A percentile compares a stretch with the other conserved stretches of the same genome.
Conservation (phyloP, 495 filamentous ascomycete species). For the Aspergillus affinis region DNA sequence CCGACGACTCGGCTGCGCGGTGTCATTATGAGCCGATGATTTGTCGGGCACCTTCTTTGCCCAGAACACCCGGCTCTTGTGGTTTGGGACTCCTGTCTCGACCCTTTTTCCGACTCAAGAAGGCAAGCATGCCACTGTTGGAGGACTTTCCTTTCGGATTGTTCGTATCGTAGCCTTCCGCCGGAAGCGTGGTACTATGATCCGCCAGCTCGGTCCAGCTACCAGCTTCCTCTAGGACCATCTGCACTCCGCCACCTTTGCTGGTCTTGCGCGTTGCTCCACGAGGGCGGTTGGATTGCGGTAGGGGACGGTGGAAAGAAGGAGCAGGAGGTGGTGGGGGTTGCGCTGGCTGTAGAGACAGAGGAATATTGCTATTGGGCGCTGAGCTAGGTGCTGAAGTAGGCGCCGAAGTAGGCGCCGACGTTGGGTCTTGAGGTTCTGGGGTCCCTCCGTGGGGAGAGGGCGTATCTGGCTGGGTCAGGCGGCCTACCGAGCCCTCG, state of each 20-base stretch:
- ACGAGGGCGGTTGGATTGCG: constrained; percentile 26
- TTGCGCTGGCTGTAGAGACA: constrained; percentile 24
- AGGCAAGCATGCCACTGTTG: constrained; percentile 81
- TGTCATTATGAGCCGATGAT: constrained; percentile 41
- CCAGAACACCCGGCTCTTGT: constrained; percentile 87
- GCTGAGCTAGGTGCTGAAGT: too few species aligned
- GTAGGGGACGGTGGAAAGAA: constrained; percentile 40
- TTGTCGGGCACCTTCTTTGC: constrained; percentile 86
- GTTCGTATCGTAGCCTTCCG: constrained; percentile 54
- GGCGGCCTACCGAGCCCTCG: constrained; percentile 27
- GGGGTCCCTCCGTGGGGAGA: constrained; percentile 31
- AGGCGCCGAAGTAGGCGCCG: too few species aligned
- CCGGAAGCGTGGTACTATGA: constrained; percentile 73
- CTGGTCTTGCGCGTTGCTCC: constrained; percentile 59
- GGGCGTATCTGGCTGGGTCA: constrained; percentile 25
- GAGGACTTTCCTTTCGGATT: constrained; percentile 48
- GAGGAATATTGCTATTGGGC: constrained; percentile 8
- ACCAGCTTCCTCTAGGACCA: constrained; percentile 83
- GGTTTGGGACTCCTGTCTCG: constrained; percentile 90
- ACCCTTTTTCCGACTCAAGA: constrained; percentile 85
- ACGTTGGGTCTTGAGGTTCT: constrained; percentile 29
- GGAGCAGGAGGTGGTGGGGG: constrained; percentile 34
- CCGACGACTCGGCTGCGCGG: neutral
- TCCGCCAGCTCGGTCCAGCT: constrained; percentile 89
- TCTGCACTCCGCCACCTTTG: constrained; percentile 82